Evolutionary conservation across 169 alveolate genomes (phyloP).

Genomic region (Plasmodium ovale): DNA sequence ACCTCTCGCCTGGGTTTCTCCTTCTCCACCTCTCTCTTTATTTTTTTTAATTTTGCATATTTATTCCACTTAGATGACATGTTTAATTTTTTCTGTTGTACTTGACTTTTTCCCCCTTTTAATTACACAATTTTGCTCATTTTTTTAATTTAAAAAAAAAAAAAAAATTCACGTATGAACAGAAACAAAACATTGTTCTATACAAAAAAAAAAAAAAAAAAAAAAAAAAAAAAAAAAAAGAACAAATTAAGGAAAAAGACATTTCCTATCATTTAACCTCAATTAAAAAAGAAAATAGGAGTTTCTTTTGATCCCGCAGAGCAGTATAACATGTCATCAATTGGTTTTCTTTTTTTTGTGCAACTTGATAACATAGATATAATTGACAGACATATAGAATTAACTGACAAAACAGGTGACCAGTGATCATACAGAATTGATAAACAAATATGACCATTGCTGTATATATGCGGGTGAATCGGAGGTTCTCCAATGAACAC

Average conservation of each 20-base stretch:
- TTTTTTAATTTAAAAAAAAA: constrained; percentile 5
- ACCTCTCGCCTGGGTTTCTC: too few species aligned
- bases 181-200: constrained; percentile 16
- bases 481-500: constrained; percentile 92
- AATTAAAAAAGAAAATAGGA: too few species aligned
- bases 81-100: background rate
- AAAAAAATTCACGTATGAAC: constrained; percentile 10
- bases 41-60: too few species aligned
- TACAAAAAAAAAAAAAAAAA: constrained; percentile 26
- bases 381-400: constrained; percentile 77
- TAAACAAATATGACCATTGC: constrained; percentile 95
- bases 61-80: too few species aligned
- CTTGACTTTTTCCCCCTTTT: background rate
- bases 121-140: background rate
- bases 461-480: constrained; percentile 95
- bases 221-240: background rate
- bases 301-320: constrained; percentile 60
- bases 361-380: constrained; percentile 81
- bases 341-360: constrained; percentile 70
- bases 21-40: too few species aligned
- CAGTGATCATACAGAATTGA: constrained; percentile 88
- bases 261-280: constrained; percentile 6
- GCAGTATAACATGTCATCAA: constrained; percentile 78
- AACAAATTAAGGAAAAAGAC: background rate
- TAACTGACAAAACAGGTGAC: constrained; percentile 83